Base-by-base conservation (phyloP, 148 eudicot genomes). In the Chenopodium suecicum region DNA sequence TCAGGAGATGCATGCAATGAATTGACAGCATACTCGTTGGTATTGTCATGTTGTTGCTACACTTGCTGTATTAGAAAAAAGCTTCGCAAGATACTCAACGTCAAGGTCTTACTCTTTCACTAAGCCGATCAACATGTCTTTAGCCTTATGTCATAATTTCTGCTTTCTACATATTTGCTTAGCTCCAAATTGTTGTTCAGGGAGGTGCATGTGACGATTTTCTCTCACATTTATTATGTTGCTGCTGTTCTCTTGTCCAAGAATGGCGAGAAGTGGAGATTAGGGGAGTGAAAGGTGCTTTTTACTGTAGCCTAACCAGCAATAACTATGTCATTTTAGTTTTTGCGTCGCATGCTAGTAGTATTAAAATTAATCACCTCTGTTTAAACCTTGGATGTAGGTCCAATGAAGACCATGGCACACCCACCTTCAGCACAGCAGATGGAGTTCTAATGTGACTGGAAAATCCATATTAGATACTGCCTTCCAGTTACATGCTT, bases 171-270 rank as follows among this genome's bases (percentile, higher is more conserved):
- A 37, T 14, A 27, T 81, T 76, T 41, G 31, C 37, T 32, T 29
- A 66, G 60, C 19, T 13, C 19, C 22, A 8, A 44, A 41, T 31
- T 58, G 27, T 7, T 20, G 2, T 80, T 71, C 94, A 96, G 99
- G 99, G 99, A 81, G 99, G 98, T 29, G 50, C 78, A 63, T 85
- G 90, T 75, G 99, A 94, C 46, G 99, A 96, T 82, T 96, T 96
- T 79, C 93, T 96, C 65, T 94, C 98, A 8, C 99, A 95, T 84
- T 79, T 90, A 23, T 89, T 96, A 98, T 96, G 99, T 68, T 96
- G 99, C 78, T 96, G 99, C 80, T 96, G 99, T 84, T 95, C 99
- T 77, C 98, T 94, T 88, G 99, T 96, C 56, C 99, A 96, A 94
- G 99, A 94, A 86, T 89, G 86, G 90, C 91, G 99, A 74, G 99